Evolutionary conservation across 73 alveolate species (phyloP).

Genomic region (Paramecium biaurelia): DNA sequence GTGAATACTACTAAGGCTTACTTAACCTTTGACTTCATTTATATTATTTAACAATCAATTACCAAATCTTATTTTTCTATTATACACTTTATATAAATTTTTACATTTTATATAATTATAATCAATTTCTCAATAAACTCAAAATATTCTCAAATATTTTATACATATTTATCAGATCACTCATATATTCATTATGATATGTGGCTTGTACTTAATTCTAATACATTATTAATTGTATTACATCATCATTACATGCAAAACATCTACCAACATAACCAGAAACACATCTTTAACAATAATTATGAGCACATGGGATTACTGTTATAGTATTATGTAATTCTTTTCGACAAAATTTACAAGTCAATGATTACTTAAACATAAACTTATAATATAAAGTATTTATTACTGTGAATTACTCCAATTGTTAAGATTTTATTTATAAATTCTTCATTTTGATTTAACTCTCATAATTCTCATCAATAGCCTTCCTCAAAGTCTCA

Average conservation of each 20-base stretch:
- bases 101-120: neutral
- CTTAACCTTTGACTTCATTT: neutral
- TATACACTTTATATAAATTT: neutral
- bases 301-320: neutral
- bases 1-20: slow-evolving; percentile 11
- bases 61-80: neutral
- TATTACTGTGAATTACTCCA: neutral
- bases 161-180: neutral
- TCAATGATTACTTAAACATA: neutral
- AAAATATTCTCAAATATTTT: neutral
- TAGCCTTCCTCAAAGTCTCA: neutral
- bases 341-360: neutral
- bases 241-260: neutral
- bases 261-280: neutral
- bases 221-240: neutral
- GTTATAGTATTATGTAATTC: neutral
- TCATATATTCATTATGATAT: neutral
- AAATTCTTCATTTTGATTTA: neutral
- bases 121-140: neutral
- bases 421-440: neutral
- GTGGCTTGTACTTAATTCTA: neutral
- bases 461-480: neutral
- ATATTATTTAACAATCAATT: neutral
- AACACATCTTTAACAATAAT: neutral
- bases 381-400: neutral